These are phyloP conservation scores for Monoraphidium neglectum DNA, from an alignment of 139 green algal genomes.

Conservation along the genomic window DNA sequence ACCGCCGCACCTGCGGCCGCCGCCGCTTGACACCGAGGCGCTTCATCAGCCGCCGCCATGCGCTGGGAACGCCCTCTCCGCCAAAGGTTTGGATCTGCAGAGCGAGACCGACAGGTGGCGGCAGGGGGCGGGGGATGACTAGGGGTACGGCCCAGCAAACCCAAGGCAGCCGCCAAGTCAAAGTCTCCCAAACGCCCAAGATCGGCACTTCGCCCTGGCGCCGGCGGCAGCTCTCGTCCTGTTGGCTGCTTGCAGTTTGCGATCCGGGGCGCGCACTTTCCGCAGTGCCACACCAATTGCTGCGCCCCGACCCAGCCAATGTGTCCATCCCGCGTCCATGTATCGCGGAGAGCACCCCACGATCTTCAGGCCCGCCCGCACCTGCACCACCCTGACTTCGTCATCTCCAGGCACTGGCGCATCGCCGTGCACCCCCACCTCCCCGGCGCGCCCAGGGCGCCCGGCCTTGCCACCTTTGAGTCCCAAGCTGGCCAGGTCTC, in stretches of 20 bases:
- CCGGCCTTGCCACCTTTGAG: background rate
- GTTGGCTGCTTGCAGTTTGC: background rate
- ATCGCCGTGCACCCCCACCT: slow-evolving; percentile 29
- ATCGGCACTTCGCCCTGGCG: background rate
- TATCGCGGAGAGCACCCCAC: background rate
- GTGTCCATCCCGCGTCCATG: background rate
- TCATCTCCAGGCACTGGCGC: slow-evolving; percentile 14
- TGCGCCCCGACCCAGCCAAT: no score
- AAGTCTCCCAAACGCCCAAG: background rate
- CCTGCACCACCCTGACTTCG: slow-evolving; percentile 17
- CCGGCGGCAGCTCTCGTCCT: background rate
- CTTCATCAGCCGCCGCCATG: slow-evolving; percentile 10
- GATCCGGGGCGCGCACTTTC: background rate
- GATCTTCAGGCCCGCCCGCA: background rate
- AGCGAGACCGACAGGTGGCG: background rate
- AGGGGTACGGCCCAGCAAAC: background rate
- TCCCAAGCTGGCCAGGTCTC: no score
- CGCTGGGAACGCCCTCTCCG: slow-evolving; percentile 22
- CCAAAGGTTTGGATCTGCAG: slow-evolving; percentile 17
- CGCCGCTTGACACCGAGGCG: slow-evolving; percentile 7
- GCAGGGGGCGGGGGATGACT: background rate
- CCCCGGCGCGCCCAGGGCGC: background rate
- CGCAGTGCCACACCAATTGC: background rate
- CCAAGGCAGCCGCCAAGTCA: background rate
- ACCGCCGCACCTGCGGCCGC: no score